Percentiles rank a stretch among this genome's conserved stretches.
phyloP scores from a whole-genome alignment of 2,329 filamentous ascomycete genomes.

The Diplodia intermedia region DNA sequence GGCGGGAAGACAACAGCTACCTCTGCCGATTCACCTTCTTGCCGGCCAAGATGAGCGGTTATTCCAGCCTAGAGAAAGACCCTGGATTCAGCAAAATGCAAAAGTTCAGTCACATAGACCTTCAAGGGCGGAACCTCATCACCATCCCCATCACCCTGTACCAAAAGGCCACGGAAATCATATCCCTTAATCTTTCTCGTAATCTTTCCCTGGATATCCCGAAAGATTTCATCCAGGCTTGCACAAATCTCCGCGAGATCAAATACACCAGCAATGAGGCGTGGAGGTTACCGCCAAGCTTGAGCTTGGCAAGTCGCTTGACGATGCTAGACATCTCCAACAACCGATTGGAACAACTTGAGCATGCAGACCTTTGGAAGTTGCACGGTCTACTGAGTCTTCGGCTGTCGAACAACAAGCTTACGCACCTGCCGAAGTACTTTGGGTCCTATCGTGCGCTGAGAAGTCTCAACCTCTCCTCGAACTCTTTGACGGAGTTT shows the following conservation, averaged over 20 bases:
- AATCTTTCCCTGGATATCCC: slow-evolving; percentile 93
- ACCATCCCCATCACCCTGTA: slow-evolving; percentile 96
- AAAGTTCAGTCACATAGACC: slow-evolving; percentile 93
- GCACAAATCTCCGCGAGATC: slow-evolving; percentile 89
- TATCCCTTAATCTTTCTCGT: slow-evolving; percentile 89
- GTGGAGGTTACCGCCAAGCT: slow-evolving; percentile 80
- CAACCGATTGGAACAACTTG: slow-evolving; percentile 86
- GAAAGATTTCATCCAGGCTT: slow-evolving; percentile 94
- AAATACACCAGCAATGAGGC: slow-evolving; percentile 96
- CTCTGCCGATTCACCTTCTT: slow-evolving; percentile 95
- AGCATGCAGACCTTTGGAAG: slow-evolving; percentile 80
- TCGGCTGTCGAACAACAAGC: slow-evolving; percentile 90
- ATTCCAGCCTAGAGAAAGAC: slow-evolving; percentile 73
- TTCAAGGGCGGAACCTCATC: slow-evolving; percentile 86
- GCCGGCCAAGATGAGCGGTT: slow-evolving; percentile 85
- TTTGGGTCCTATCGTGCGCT: slow-evolving; percentile 82
- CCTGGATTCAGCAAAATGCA: slow-evolving; percentile 80
- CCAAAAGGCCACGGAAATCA: slow-evolving; percentile 88
- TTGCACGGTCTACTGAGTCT: slow-evolving; percentile 82
- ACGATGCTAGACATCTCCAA: slow-evolving; percentile 95
- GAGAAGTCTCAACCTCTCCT: slow-evolving; percentile 87
- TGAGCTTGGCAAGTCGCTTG: slow-evolving; percentile 79
- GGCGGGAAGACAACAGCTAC: slow-evolving; percentile 96
- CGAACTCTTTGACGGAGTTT: slow-evolving; percentile 86
- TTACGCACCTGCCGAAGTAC: slow-evolving; percentile 78